Base-by-base conservation (phyloP, 2,329 filamentous ascomycete genomes). In the Hymenotorrendiella dingleyae region DNA sequence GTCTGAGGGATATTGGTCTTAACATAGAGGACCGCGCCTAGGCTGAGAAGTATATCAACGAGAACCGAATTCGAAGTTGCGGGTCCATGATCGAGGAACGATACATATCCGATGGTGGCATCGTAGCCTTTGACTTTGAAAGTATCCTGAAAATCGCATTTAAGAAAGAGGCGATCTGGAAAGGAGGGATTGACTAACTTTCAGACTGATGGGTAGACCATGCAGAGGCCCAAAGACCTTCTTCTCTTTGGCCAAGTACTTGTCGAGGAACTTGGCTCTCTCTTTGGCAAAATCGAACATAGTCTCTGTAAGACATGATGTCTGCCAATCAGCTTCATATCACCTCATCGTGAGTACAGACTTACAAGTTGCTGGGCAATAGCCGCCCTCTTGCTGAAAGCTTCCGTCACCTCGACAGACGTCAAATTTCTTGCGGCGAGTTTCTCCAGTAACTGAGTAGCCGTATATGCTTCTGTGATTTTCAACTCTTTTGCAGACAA, bases 1-100 rank as follows among this genome's bases (percentile, higher is more conserved):
- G 88, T 93, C 46, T 90, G 84, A 9, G 89, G 89, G 2, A 93
- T 63, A 46, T 90, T 91, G 0, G 89, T 95, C 71, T 95, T 95
- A 53, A 88, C 86, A 59, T 93, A 94, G 0, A 89, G 88, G 2
- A 95, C 74, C 0, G 88, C 88, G 22, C 89, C 85, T 2, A 86
- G 84, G 56, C 89, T 83, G 57, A 93, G 93, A 36, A 95, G 71
- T 24, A 95, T 65, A 40, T 73, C 76, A 11, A 85, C 80, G 50
- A 86, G 74, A 2, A 78, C 70, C 0, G 88, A 87, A 64, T 95
- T 86, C 21, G 75, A 64, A 0, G 62, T 43, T 27, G 72, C 68
- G 4, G 80, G 80, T 55, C 87, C 84, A 41, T 78, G 76, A 0
- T 79, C 76, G 12, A 51, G 32, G 47, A 86, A 78, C 37, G 72